Conservation (phyloP, 2,329 filamentous ascomycete species). For the Alternaria arbusti region DNA sequence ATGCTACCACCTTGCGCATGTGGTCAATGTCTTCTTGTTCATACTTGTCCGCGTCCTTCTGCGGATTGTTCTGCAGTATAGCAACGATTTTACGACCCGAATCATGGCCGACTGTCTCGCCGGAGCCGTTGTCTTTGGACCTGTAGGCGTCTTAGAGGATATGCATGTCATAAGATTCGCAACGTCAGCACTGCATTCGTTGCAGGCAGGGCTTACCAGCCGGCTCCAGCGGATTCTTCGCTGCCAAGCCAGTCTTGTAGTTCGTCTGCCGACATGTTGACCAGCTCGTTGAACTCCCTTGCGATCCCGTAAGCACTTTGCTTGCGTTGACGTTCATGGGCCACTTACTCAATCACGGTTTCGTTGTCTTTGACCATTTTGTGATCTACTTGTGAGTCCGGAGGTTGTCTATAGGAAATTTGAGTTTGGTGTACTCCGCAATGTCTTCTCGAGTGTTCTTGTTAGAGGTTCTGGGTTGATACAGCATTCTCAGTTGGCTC, state of each 20-base stretch:
- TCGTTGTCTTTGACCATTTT: conserved; percentile 61
- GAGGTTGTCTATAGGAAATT: not conserved
- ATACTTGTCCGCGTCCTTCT: conserved; percentile 64
- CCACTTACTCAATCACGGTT: conserved; percentile 56
- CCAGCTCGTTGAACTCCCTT: conserved; percentile 67
- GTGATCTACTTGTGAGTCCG: not conserved
- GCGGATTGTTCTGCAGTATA: conserved; percentile 67
- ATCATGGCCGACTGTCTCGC: conserved; percentile 69
- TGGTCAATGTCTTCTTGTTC: conserved; percentile 63
- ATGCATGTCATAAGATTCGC: not conserved
- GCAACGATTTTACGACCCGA: conserved; percentile 67
- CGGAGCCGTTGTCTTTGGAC: conserved; percentile 58
- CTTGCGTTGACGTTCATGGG: not conserved
- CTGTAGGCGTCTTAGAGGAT: not conserved
- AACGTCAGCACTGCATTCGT: not conserved
- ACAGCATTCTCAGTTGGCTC: not conserved
- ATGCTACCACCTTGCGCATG: conserved; percentile 69
- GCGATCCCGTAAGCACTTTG: conserved; percentile 33
- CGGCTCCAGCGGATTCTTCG: conserved; percentile 63
- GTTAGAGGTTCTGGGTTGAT: not conserved
- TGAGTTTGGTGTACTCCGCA: not conserved
- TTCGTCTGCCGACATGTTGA: conserved; percentile 69
- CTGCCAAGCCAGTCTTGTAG: conserved; percentile 67
- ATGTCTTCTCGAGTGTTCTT: not conserved
- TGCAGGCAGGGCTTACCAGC: conserved; percentile 54